Conservation (phyloP, 768 basidiomycete species). For the Fomitopsis pulvina region DNA sequence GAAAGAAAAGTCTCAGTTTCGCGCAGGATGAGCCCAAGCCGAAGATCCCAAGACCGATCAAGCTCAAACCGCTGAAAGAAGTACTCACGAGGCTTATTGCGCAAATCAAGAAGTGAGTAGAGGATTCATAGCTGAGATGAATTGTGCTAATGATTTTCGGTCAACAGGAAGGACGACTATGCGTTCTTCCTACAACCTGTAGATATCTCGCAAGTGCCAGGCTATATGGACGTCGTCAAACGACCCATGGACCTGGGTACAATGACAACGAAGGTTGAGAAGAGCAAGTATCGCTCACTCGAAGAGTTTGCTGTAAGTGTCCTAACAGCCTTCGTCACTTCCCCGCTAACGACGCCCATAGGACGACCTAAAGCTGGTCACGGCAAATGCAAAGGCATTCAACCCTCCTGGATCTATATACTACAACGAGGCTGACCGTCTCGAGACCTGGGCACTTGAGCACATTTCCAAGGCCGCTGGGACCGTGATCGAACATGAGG, state of each 20-base stretch:
- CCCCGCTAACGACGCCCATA: conserved; percentile 20
- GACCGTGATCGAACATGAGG: conserved; percentile 76
- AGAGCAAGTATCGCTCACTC: conserved; percentile 69
- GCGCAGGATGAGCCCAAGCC: conserved; percentile 23
- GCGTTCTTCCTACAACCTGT: conserved; percentile 76
- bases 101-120: conserved; percentile 68
- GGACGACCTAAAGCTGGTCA: conserved; percentile 69
- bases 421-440: conserved; percentile 62
- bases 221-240: conserved; percentile 64
- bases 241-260: conserved; percentile 92
- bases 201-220: conserved; percentile 49
- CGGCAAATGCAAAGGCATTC: conserved; percentile 66
- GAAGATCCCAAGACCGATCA: conserved; percentile 49
- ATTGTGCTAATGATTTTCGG: conserved; percentile 1
- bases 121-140: background rate
- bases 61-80: conserved; percentile 76
- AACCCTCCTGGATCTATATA: conserved; percentile 74
- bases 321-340: background rate
- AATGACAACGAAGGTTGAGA: conserved; percentile 70
- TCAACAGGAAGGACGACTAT: conserved; percentile 73
- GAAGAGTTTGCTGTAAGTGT: conserved; percentile 69
- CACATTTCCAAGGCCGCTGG: conserved; percentile 65
- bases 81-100: conserved; percentile 58
- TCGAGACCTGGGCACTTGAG: conserved; percentile 66
- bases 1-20: conserved; percentile 25